phyloP scores from a whole-genome alignment of 192 early-diverging fungal genomes.

The Phycomyces blakesleeanus region DNA sequence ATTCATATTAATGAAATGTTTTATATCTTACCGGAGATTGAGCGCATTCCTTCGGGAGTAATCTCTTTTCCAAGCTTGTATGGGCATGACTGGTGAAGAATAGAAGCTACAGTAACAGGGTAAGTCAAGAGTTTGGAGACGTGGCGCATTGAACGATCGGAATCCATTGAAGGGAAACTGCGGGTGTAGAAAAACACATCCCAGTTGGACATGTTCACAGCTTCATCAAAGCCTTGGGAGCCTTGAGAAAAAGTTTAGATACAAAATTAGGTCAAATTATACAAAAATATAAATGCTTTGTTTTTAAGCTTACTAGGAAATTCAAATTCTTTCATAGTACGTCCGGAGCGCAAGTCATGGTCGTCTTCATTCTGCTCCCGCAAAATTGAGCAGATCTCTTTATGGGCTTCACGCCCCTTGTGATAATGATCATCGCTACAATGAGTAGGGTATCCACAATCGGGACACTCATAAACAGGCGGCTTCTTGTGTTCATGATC shows the following conservation, averaged over 20 bases:
- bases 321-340: slow-evolving; percentile 72
- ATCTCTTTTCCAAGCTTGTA: slow-evolving; percentile 59
- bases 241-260: slow-evolving; percentile 2
- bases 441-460: slow-evolving; percentile 78
- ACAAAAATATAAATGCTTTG: background rate
- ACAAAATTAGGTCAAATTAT: slow-evolving; percentile 5
- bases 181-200: slow-evolving; percentile 76
- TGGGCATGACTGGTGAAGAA: slow-evolving; percentile 70
- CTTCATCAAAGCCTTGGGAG: slow-evolving; percentile 67
- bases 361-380: slow-evolving; percentile 75
- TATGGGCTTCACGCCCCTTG: slow-evolving; percentile 51
- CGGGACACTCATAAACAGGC: slow-evolving; percentile 66
- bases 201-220: slow-evolving; percentile 75
- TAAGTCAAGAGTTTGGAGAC: slow-evolving; percentile 78
- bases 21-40: slow-evolving; percentile 49
- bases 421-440: slow-evolving; percentile 68
- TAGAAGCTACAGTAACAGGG: slow-evolving; percentile 71
- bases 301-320: slow-evolving; percentile 54
- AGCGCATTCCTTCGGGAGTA: slow-evolving; percentile 71
- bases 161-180: slow-evolving; percentile 69
- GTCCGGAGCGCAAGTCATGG: slow-evolving; percentile 73
- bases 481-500: slow-evolving; percentile 37
- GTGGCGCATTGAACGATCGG: slow-evolving; percentile 69
- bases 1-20: no score
- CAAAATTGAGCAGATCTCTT: slow-evolving; percentile 52